These are phyloP conservation scores for Saraca asoca DNA, from an alignment of 331 rosid species.

Conservation along the genomic window DNA sequence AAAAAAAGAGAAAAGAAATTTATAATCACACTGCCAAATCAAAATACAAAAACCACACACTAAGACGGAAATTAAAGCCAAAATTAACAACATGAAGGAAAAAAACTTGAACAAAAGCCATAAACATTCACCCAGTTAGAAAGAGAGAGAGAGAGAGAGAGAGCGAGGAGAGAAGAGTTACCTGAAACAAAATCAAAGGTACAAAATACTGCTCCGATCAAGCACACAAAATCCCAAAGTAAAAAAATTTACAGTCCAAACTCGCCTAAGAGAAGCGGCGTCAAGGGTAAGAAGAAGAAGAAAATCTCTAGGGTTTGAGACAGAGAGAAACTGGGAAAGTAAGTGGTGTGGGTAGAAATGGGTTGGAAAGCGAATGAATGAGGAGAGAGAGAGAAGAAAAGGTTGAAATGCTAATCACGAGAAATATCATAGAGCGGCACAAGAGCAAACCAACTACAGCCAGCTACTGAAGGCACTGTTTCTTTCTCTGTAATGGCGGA, in stretches of 20 bases:
- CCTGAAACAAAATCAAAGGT: constrained; percentile 32
- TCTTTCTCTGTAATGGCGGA: too few species aligned
- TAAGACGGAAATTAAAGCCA: constrained; percentile 15
- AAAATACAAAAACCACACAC: background rate
- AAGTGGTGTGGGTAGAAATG: constrained; percentile 14
- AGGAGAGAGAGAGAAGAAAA: constrained; percentile 46
- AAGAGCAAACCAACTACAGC: too few species aligned
- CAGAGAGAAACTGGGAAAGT: constrained; percentile 1
- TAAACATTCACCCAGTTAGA: too few species aligned
- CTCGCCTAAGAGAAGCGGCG: constrained; percentile 26
- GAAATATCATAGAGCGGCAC: too few species aligned
- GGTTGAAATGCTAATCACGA: constrained; percentile 62
- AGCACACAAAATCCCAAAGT: constrained; percentile 12
- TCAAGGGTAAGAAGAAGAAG: constrained; percentile 5
- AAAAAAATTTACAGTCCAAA: background rate
- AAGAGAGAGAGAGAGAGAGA: too few species aligned
- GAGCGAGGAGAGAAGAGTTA: constrained; percentile 9
- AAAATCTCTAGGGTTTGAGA: constrained; percentile 38
- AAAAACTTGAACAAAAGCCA: background rate
- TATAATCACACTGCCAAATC: constrained; percentile 15
- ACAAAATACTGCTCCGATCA: background rate
- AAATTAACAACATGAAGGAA: background rate
- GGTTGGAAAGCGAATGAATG: constrained; percentile 37
- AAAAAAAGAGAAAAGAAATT: background rate
- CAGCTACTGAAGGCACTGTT: too few species aligned